These are phyloP conservation scores for Crucihimalaya himalaica DNA, from an alignment of 345 rosid genomes.

Conservation along the genomic window DNA sequence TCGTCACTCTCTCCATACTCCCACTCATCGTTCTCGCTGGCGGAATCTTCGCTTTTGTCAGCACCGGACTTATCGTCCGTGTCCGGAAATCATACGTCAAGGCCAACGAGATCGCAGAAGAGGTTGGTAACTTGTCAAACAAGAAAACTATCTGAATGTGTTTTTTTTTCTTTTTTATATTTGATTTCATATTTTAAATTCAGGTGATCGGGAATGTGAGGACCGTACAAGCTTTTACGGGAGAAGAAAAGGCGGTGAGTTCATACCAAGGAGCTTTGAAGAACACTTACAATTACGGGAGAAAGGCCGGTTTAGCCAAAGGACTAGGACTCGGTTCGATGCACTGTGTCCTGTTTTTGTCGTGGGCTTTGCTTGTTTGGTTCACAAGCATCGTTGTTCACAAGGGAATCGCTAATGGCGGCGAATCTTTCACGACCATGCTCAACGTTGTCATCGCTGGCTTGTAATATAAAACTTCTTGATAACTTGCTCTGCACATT, in stretches of 20 bases:
- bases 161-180: neutral
- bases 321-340: slow-evolving; percentile 91
- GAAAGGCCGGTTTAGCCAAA: slow-evolving; percentile 80
- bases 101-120: slow-evolving; percentile 88
- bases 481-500: neutral
- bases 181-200: neutral
- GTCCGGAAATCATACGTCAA: slow-evolving; percentile 79
- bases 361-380: slow-evolving; percentile 97
- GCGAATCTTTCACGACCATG: slow-evolving; percentile 96
- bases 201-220: slow-evolving; percentile 91
- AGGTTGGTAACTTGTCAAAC: slow-evolving; percentile 45
- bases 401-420: slow-evolving; percentile 79
- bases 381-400: slow-evolving; percentile 83
- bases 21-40: slow-evolving; percentile 97
- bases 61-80: slow-evolving; percentile 67
- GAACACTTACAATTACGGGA: slow-evolving; percentile 74
- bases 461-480: slow-evolving; percentile 54
- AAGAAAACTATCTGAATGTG: neutral
- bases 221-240: slow-evolving; percentile 90
- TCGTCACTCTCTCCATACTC: slow-evolving; percentile 87
- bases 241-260: slow-evolving; percentile 84
- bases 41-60: slow-evolving; percentile 73
- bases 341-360: slow-evolving; percentile 76
- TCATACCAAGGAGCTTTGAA: slow-evolving; percentile 68
- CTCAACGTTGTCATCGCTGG: slow-evolving; percentile 95